Conservation (phyloP, 1,139 yeast genomes). For the Barnettozyma hawaiiensis region DNA sequence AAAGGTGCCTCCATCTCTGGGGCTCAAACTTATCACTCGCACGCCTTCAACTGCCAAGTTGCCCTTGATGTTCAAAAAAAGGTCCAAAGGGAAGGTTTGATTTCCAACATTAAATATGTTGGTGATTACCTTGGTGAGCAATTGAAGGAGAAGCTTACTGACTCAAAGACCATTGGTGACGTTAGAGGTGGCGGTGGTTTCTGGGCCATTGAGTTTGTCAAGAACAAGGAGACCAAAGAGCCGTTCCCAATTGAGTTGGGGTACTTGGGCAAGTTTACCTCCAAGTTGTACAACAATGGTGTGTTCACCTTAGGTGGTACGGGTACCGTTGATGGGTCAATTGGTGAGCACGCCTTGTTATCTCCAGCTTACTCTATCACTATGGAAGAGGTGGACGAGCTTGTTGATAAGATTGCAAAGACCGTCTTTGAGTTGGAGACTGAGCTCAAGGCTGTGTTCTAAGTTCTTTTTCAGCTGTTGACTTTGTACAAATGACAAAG, state of each 20-base stretch:
- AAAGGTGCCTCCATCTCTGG: conserved; percentile 40
- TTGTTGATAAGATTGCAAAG: conserved; percentile 28
- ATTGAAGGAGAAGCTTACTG: conserved; percentile 31
- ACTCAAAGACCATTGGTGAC: conserved; percentile 42
- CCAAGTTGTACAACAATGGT: conserved; percentile 31
- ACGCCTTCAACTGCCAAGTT: conserved; percentile 52
- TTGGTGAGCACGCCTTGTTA: conserved; percentile 45
- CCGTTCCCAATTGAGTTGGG: conserved; percentile 18
- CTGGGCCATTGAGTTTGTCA: conserved; percentile 52
- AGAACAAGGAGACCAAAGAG: conserved; percentile 43
- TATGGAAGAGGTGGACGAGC: conserved; percentile 39
- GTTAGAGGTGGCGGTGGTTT: conserved; percentile 58
- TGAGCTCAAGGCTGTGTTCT: not conserved
- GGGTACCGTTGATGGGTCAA: conserved; percentile 35
- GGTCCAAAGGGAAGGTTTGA: conserved; percentile 38
- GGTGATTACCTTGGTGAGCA: conserved; percentile 45
- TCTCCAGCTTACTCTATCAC: conserved; percentile 49
- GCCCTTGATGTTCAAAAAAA: conserved; percentile 52
- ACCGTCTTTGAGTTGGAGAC: conserved; percentile 9
- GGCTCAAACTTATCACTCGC: conserved; percentile 55
- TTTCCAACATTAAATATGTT: conserved; percentile 42
- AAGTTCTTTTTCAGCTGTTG: not conserved
- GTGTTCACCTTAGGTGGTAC: conserved; percentile 31
- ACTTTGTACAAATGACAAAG: not conserved
- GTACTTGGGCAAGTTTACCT: conserved; percentile 25